Evolutionary conservation across 495 filamentous ascomycete genomes (phyloP), one percentile per base, ranked within the genome.

Genomic region (Podospora comata): DNA sequence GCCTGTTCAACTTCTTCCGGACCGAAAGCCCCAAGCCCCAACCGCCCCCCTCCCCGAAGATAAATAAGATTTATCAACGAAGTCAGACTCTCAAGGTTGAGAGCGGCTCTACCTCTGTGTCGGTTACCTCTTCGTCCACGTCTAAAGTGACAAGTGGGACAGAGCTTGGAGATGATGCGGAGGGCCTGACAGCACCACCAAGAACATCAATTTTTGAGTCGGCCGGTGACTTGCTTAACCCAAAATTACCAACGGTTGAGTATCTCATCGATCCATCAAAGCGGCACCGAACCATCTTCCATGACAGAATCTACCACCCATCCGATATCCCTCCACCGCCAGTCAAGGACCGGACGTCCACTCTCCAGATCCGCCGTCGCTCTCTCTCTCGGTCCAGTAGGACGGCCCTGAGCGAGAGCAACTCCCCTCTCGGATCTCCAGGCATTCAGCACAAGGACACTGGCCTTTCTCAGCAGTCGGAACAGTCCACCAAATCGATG

Each of bases 181-280:
- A 81, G 44, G 75, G 71, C 19, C 67, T 85, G 55, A 79, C 86
- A 60, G 86, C 92, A 1, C 95, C 95, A n/a, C 95, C 95, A 0
- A 90, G 88, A 69, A 98, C 95, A 0, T 95, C 91, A 1, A 89
- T 99, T 64, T 95, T 99, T 66, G 95, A 99, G 80, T 92, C 94
- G 0, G 95, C 95, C 2, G 91, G 92, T 13, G 94, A 98, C 74
- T 79, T 99, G 20, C 84, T 99, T 27, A 94, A 93, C 79, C 95
- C 96, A 2, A 95, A 92, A 13, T 78, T 98, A 2, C 94, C 95
- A 16, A 85, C 90, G 0, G 82, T 85, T 3, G 87, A 91, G 34
- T 99, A 92, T 74, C 83, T 99, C 44, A 84, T 91, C 65, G 88
- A 97, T 66, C 94, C 94, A 16, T 84, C 89, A 39, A 88, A 87